Evolutionary conservation across 1,284 basidiomycete species (phyloP).

Genomic region (Bondarzewia mesenterica): DNA sequence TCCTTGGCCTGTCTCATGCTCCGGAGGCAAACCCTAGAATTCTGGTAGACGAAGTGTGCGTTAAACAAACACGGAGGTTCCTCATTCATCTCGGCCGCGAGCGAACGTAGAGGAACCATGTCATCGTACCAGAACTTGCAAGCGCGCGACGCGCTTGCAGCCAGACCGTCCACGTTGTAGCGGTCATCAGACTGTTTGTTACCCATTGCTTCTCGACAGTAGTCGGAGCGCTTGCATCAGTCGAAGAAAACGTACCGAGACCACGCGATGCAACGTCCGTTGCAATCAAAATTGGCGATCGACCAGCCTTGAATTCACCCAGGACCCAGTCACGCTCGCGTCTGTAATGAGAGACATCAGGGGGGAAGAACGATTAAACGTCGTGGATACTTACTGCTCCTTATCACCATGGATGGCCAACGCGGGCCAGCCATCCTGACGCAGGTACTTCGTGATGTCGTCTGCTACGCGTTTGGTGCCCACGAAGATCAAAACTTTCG

Average conservation of each 20-base stretch:
- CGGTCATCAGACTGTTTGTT: conserved; percentile 15
- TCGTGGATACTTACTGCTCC: conserved; percentile 64
- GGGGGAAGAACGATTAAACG: conserved; percentile 4
- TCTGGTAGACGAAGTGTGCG: conserved; percentile 24
- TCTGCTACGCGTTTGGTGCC: conserved; percentile 97
- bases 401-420: conserved; percentile 99
- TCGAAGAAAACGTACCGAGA: conserved; percentile 81
- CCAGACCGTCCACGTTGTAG: conserved; percentile 7
- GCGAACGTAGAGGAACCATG: conserved; percentile 8
- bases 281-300: conserved; percentile 96
- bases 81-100: conserved; percentile 9
- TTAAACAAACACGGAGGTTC: conserved; percentile 11
- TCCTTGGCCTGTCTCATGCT: conserved; percentile 42
- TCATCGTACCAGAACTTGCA: conserved; percentile 12
- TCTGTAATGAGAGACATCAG: conserved; percentile 34
- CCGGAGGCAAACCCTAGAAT: conserved; percentile 40
- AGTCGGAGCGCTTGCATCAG: conserved; percentile 26
- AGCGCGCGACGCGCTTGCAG: not conserved
- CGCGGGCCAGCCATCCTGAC: conserved; percentile 97
- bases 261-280: conserved; percentile 98
- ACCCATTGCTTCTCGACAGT: conserved; percentile 19
- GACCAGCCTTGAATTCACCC: conserved; percentile 95
- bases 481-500: conserved; percentile 98
- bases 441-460: conserved; percentile 95
- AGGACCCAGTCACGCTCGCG: conserved; percentile 99